A percentile compares a stretch with the other conserved stretches of the same genome.
Evolutionary conservation across 1,139 yeast genomes (phyloP).

Genomic region (Ogataea hybrid): DNA sequence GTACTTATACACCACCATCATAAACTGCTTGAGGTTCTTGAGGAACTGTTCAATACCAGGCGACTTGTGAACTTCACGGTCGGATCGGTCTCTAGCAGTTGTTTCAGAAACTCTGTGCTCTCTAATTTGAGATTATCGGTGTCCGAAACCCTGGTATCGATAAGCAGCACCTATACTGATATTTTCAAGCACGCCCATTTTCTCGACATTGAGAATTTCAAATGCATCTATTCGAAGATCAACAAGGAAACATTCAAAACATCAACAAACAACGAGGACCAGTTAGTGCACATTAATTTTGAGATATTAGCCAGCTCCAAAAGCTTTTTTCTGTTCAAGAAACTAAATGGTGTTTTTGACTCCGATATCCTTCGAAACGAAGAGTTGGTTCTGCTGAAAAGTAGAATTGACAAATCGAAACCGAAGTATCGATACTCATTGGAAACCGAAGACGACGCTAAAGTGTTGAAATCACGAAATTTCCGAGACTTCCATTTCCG

Average conservation of each 20-base stretch:
- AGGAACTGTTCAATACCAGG: slow-evolving; percentile 12
- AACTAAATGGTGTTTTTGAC: slow-evolving; percentile 19
- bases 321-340: slow-evolving; percentile 18
- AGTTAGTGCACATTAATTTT: slow-evolving; percentile 12
- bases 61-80: slow-evolving; percentile 10
- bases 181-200: slow-evolving; percentile 16
- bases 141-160: background rate
- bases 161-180: slow-evolving; percentile 6
- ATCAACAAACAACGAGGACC: slow-evolving; percentile 2
- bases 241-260: background rate
- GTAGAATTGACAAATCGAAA: slow-evolving; percentile 3
- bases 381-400: slow-evolving; percentile 10
- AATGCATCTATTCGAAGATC: slow-evolving; percentile 8
- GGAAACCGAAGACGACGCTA: slow-evolving; percentile 12
- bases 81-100: slow-evolving; percentile 14
- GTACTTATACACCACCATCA: slow-evolving; percentile 13
- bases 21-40: slow-evolving; percentile 6
- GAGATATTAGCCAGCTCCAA: slow-evolving; percentile 17
- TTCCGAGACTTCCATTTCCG: slow-evolving; percentile 23
- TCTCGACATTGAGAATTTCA: slow-evolving; percentile 11
- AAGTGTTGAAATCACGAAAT: slow-evolving; percentile 18
- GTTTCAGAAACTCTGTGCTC: slow-evolving; percentile 16
- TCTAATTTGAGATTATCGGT: slow-evolving; percentile 4
- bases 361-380: slow-evolving; percentile 10
- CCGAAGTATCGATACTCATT: slow-evolving; percentile 2